Evolutionary conservation across 2,329 filamentous ascomycete species (phyloP).

Genomic region (Laburnicola sp.): DNA sequence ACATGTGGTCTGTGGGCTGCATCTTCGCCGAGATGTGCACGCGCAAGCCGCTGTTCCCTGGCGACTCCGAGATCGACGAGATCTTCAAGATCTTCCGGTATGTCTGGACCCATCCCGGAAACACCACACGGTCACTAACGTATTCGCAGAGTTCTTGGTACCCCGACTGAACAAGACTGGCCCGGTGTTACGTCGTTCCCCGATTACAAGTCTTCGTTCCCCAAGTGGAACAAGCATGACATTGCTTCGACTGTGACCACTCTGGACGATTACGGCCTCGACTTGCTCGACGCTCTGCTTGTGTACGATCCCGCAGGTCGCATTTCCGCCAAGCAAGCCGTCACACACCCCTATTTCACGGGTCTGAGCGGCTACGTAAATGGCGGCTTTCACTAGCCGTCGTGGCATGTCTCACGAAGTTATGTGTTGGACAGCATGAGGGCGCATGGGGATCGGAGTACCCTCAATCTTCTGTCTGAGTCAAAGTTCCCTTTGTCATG

Average conservation of each 20-base stretch:
- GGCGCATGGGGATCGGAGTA: slow-evolving; percentile 12
- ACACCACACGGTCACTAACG: slow-evolving; percentile 13
- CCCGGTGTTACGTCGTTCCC: slow-evolving; percentile 93
- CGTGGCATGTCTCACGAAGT: slow-evolving; percentile 35
- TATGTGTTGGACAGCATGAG: slow-evolving; percentile 31
- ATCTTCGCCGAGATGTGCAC: slow-evolving; percentile 98
- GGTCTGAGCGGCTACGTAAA: slow-evolving; percentile 49
- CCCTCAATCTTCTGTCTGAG: not conserved
- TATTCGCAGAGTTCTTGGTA: slow-evolving; percentile 64
- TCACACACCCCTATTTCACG: slow-evolving; percentile 80
- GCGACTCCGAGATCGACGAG: slow-evolving; percentile 90
- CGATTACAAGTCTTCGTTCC: slow-evolving; percentile 90
- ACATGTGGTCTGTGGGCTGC: slow-evolving; percentile 94
- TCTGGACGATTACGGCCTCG: slow-evolving; percentile 71
- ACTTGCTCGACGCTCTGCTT: slow-evolving; percentile 71
- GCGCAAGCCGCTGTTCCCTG: slow-evolving; percentile 86
- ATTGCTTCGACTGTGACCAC: slow-evolving; percentile 67
- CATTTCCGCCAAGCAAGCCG: slow-evolving; percentile 86
- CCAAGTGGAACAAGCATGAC: slow-evolving; percentile 80
- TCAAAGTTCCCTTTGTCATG: slow-evolving; percentile 20
- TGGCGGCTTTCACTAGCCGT: slow-evolving; percentile 34
- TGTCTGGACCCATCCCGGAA: slow-evolving; percentile 22
- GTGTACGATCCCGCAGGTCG: slow-evolving; percentile 85
- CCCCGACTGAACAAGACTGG: slow-evolving; percentile 80
- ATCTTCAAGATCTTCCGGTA: slow-evolving; percentile 95